Conservation (phyloP, 2,329 filamentous ascomycete species). For the Fusarium paranaense region DNA sequence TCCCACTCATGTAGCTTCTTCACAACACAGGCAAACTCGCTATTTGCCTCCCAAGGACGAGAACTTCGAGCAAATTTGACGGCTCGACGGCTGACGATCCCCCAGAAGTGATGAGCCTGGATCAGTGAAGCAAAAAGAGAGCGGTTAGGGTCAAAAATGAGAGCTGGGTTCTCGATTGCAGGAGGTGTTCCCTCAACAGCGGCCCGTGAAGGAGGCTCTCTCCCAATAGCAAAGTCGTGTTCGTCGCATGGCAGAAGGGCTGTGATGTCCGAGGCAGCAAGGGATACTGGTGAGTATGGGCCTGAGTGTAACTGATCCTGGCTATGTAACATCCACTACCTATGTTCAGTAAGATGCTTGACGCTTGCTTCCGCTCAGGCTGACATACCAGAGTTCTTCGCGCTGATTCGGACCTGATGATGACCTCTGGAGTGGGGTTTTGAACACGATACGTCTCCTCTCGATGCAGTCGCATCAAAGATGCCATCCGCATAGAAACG, state of each 20-base stretch:
- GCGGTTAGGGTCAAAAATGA: constrained; percentile 57
- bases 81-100: constrained; percentile 61
- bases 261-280: constrained; percentile 65
- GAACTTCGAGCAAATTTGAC: constrained; percentile 57
- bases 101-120: constrained; percentile 67
- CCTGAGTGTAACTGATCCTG: constrained; percentile 69
- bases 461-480: constrained; percentile 65
- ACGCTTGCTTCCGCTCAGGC: background rate
- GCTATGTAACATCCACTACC: constrained; percentile 69
- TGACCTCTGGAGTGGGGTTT: constrained; percentile 57
- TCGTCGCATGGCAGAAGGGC: constrained; percentile 66
- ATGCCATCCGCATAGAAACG: constrained; percentile 67
- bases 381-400: constrained; percentile 64
- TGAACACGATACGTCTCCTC: constrained; percentile 64
- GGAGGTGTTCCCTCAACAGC: constrained; percentile 66
- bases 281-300: constrained; percentile 61
- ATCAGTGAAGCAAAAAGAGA: constrained; percentile 68
- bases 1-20: constrained; percentile 62
- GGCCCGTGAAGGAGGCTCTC: constrained; percentile 61
- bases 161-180: constrained; percentile 57
- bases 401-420: constrained; percentile 66
- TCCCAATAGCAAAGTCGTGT: constrained; percentile 61
- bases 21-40: constrained; percentile 60
- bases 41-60: constrained; percentile 60
- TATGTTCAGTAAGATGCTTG: constrained; percentile 10